Percentiles rank a stretch among this genome's conserved stretches.
Conservation (phyloP, 2,329 filamentous ascomycete species). For the Aspergillus sp. region DNA sequence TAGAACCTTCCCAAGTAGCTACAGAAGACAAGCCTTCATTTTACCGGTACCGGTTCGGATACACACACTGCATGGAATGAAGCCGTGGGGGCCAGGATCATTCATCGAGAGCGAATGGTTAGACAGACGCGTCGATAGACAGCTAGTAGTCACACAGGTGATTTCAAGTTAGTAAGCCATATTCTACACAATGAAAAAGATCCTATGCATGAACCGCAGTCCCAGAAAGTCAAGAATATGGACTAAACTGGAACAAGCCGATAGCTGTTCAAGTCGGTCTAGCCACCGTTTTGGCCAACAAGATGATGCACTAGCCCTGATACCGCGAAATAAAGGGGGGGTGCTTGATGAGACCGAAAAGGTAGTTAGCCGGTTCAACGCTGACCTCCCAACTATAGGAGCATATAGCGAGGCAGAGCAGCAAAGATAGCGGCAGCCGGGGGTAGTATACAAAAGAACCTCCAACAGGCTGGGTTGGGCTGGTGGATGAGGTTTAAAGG, state of each 20-base stretch:
- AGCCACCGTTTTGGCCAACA: neutral
- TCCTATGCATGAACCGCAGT: neutral
- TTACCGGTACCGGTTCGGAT: slow-evolving; percentile 22
- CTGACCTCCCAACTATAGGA: neutral
- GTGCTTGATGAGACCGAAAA: neutral
- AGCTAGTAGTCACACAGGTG: neutral
- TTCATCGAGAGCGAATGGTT: neutral
- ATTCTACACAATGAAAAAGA: neutral
- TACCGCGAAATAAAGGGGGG: neutral
- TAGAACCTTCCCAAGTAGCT: slow-evolving; percentile 23
- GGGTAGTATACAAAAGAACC: neutral
- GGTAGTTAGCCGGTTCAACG: neutral
- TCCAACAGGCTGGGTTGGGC: neutral
- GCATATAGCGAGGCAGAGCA: neutral
- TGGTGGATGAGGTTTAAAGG: neutral
- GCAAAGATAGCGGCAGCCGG: neutral
- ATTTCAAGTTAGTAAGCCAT: slow-evolving; percentile 1
- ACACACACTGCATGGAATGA: slow-evolving; percentile 10
- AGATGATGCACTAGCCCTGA: neutral
- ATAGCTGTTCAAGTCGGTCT: neutral
- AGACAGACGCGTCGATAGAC: neutral
- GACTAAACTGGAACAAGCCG: neutral
- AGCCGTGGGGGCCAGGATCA: slow-evolving; percentile 5
- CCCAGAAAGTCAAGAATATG: neutral
- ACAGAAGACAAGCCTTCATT: slow-evolving; percentile 20